phyloP scores from a whole-genome alignment of 306 rosid species.

The Sindora glabra region DNA sequence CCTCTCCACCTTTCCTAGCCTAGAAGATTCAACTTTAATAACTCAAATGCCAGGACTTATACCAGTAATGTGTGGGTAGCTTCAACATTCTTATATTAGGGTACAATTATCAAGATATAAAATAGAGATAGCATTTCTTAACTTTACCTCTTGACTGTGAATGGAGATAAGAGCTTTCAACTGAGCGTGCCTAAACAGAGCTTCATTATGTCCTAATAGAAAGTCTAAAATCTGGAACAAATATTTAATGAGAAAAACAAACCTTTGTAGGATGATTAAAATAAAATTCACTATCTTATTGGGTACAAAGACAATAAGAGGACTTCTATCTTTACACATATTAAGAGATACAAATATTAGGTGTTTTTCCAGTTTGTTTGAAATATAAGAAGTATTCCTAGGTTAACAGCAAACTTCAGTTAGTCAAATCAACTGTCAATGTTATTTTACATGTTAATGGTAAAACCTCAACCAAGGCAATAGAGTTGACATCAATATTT shows the following conservation, averaged over 20 bases:
- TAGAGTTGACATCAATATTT: background rate
- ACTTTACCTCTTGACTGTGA: constrained; percentile 77
- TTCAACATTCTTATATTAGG: constrained; percentile 5
- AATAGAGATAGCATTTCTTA: background rate
- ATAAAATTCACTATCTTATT: background rate
- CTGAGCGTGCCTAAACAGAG: too few relatives aligned
- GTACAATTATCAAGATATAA: too few relatives aligned
- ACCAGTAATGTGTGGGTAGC: background rate
- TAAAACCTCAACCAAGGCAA: too few relatives aligned
- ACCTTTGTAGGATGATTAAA: background rate
- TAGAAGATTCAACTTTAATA: constrained; percentile 18
- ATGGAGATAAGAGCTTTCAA: constrained; percentile 93
- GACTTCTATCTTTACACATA: background rate
- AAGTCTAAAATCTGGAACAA: too few relatives aligned
- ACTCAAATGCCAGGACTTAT: background rate
- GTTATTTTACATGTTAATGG: too few relatives aligned
- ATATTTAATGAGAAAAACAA: too few relatives aligned
- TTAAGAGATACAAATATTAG: background rate
- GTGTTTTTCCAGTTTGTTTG: background rate
- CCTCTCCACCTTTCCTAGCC: constrained; percentile 99
- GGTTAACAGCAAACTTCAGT: background rate
- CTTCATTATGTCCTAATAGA: too few relatives aligned
- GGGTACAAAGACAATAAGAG: too few relatives aligned
- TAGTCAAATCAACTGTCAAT: background rate
- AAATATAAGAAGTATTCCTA: background rate